Evolutionary conservation across 768 basidiomycete species (phyloP).

Genomic region (Amanita subjunquillea): DNA sequence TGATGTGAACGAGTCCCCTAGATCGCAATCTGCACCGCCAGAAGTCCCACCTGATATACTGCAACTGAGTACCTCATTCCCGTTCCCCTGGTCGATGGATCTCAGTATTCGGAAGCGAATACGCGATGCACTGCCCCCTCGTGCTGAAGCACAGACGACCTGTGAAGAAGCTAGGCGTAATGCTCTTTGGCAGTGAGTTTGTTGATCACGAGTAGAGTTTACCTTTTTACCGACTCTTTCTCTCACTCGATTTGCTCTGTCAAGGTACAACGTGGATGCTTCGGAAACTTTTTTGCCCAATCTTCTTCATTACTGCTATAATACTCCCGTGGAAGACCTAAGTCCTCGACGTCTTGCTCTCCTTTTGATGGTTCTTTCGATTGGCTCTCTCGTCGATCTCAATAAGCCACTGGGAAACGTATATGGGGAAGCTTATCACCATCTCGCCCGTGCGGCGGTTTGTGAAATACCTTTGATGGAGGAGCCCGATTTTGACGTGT

Average conservation of each 20-base stretch:
- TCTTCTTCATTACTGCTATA: conserved; percentile 59
- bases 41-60: conserved; percentile 38
- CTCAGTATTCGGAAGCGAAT: conserved; percentile 55
- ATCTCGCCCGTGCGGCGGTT: conserved; percentile 53
- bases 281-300: conserved; percentile 65
- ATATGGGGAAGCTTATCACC: conserved; percentile 55
- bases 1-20: background rate
- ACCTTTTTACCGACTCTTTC: conserved; percentile 7
- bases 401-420: conserved; percentile 43
- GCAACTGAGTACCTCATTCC: conserved; percentile 57
- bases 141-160: conserved; percentile 44
- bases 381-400: conserved; percentile 61
- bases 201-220: conserved; percentile 1
- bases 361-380: conserved; percentile 62
- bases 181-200: conserved; percentile 63
- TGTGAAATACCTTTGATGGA: conserved; percentile 71
- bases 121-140: conserved; percentile 50
- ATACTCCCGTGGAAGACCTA: conserved; percentile 45
- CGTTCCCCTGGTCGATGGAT: conserved; percentile 59
- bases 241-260: conserved; percentile 5
- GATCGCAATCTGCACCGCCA: conserved; percentile 16
- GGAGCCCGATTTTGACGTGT: conserved; percentile 63
- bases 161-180: conserved; percentile 58
- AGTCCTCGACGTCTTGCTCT: conserved; percentile 60
- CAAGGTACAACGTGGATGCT: conserved; percentile 58